A percentile compares a stretch with the other conserved stretches of the same genome.
Evolutionary conservation across 2,329 filamentous ascomycete species (phyloP).

Genomic region (Berkeleyomyces basicola): DNA sequence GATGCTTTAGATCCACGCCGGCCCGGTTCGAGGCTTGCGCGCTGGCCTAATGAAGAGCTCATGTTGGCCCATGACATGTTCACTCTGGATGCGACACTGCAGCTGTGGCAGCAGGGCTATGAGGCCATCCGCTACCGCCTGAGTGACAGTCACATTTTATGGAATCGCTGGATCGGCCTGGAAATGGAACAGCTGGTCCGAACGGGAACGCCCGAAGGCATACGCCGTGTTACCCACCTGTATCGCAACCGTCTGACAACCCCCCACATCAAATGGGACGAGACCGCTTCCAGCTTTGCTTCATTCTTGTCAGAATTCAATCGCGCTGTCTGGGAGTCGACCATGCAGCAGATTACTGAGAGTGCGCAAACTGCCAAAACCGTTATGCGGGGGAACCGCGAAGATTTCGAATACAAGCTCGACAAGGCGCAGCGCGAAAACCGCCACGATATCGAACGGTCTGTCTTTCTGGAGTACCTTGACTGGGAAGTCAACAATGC

Average conservation of each 20-base stretch:
- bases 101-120: constrained; percentile 56
- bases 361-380: constrained; percentile 47
- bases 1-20: constrained; percentile 8
- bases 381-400: constrained; percentile 42
- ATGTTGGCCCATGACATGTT: constrained; percentile 55
- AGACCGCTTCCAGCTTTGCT: constrained; percentile 59
- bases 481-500: constrained; percentile 63
- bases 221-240: constrained; percentile 49
- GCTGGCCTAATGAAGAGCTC: constrained; percentile 50
- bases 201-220: constrained; percentile 36
- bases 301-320: constrained; percentile 58
- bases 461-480: constrained; percentile 50
- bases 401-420: constrained; percentile 51
- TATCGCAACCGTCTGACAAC: constrained; percentile 53
- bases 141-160: constrained; percentile 60
- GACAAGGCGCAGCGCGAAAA: constrained; percentile 38
- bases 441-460: constrained; percentile 37
- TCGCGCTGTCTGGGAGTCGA: constrained; percentile 51
- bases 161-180: constrained; percentile 62
- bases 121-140: constrained; percentile 57
- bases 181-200: constrained; percentile 50
- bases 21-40: constrained; percentile 6
- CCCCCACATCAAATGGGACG: constrained; percentile 60
- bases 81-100: constrained; percentile 46
- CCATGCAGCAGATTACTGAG: constrained; percentile 52